These are phyloP conservation scores for Lachnellula subtilissima DNA, from an alignment of 2,329 filamentous ascomycete genomes.

Conservation along the genomic window DNA sequence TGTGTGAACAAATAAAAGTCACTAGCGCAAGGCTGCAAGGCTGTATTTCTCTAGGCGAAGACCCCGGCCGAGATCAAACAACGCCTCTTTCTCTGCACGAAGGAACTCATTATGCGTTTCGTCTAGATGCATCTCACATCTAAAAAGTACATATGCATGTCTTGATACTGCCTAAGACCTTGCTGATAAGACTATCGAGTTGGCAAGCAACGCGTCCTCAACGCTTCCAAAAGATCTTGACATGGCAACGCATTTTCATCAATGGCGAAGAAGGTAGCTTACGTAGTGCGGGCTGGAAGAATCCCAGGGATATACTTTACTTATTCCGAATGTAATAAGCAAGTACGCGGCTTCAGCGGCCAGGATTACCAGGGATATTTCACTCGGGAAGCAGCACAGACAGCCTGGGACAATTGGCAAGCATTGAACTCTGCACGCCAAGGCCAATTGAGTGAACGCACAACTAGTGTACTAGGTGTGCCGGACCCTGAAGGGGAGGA, in stretches of 20 bases:
- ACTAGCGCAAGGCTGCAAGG: background rate
- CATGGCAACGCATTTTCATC: no score
- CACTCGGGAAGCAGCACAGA: constrained; percentile 3
- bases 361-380: constrained; percentile 10
- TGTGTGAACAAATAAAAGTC: no score
- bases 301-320: constrained; percentile 13
- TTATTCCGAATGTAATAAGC: constrained; percentile 14
- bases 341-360: constrained; percentile 12
- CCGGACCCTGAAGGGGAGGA: background rate
- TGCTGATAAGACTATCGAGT: no score
- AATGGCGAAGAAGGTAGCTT: no score
- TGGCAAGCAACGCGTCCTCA: no score
- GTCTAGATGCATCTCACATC: no score
- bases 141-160: no score
- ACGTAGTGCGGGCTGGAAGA: constrained; percentile 1
- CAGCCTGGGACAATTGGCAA: constrained; percentile 14
- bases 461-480: background rate
- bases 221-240: no score
- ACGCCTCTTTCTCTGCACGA: no score
- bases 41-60: background rate
- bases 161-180: no score
- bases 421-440: background rate
- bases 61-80: no score
- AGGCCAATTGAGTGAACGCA: background rate
- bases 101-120: no score